phyloP scores from a whole-genome alignment of 495 filamentous ascomycete species.

The Xylaria longipes region DNA sequence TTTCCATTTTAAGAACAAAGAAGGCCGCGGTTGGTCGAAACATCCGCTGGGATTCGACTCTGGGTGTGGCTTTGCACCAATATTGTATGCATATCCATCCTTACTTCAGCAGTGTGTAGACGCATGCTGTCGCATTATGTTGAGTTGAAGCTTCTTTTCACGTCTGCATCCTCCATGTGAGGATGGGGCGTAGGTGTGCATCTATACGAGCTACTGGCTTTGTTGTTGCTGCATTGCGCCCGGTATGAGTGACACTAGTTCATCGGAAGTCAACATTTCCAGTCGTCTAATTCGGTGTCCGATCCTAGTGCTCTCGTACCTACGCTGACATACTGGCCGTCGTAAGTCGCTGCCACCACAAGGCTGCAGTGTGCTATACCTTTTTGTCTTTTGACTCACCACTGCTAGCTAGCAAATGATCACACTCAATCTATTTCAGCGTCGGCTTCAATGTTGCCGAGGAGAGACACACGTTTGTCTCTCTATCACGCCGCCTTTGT shows the following conservation, averaged over 20 bases:
- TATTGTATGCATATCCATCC: not conserved
- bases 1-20: constrained; percentile 25
- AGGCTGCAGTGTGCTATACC: not conserved
- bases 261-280: constrained; percentile 2
- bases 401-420: not conserved
- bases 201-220: not conserved
- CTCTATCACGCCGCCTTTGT: not conserved
- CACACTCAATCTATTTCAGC: constrained; percentile 5
- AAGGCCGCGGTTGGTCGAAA: not conserved
- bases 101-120: not conserved
- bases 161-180: not conserved
- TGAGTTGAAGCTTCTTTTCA: not conserved
- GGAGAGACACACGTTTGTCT: not conserved
- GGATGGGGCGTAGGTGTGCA: constrained; percentile 2
- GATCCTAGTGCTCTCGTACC: not conserved
- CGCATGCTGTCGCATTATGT: not conserved
- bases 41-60: not conserved
- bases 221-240: not conserved
- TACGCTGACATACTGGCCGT: not conserved
- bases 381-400: not conserved
- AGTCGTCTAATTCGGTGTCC: constrained; percentile 8
- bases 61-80: constrained; percentile 11
- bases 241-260: not conserved
- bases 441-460: not conserved
- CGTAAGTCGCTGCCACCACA: not conserved